Percentiles rank a stretch among this genome's conserved stretches.
These are phyloP conservation scores for Straminergon stramineum DNA, from an alignment of 225 moss, liverwort and hornwort genomes.

Conservation along the genomic window DNA sequence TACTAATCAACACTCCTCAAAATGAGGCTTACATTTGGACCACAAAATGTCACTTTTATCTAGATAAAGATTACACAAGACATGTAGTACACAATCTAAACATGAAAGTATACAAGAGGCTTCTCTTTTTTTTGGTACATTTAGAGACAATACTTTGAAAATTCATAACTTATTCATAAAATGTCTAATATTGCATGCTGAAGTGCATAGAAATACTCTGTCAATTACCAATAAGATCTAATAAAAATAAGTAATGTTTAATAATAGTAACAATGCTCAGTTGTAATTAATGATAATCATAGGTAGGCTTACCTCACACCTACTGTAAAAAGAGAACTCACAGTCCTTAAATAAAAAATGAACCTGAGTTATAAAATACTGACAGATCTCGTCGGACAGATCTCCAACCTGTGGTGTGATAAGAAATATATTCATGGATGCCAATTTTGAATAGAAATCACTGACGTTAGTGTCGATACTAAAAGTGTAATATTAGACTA, in stretches of 20 bases:
- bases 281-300: neutral
- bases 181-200: neutral
- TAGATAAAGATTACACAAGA: neutral
- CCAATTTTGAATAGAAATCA: neutral
- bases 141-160: neutral
- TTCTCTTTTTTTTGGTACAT: neutral
- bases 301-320: neutral
- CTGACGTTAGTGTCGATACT: neutral
- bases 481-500: neutral
- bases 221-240: neutral
- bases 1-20: neutral
- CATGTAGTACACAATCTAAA: neutral
- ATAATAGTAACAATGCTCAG: neutral
- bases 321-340: neutral
- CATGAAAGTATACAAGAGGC: neutral
- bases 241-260: neutral
- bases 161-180: too few relatives aligned
- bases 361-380: neutral
- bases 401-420: neutral
- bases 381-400: neutral
- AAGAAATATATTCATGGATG: neutral
- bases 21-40: too few relatives aligned
- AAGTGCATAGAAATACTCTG: neutral
- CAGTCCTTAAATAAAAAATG: neutral
- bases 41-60: rapidly evolving